phyloP scores from a whole-genome alignment of 192 early-diverging fungal genomes.

The Podila minutissima region DNA sequence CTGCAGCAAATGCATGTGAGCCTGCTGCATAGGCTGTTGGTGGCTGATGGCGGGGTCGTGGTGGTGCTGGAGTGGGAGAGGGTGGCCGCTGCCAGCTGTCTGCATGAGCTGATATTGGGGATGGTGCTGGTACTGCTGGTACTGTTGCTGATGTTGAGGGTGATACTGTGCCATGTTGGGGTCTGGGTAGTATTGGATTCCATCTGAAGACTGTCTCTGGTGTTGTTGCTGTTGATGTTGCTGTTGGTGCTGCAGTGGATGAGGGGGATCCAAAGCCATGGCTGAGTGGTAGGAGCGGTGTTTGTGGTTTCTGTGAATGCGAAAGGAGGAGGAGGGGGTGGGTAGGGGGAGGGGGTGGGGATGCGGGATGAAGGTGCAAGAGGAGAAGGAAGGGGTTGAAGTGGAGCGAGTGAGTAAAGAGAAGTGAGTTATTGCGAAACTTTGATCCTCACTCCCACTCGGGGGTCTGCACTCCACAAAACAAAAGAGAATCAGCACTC shows the following conservation, averaged over 20 bases:
- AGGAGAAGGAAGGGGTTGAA: neutral
- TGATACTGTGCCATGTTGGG: slow-evolving; percentile 1
- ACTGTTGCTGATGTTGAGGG: slow-evolving; percentile 16
- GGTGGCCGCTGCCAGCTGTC: slow-evolving; percentile 6
- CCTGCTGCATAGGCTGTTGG: slow-evolving; percentile 43
- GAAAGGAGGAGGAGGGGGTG: too few relatives aligned
- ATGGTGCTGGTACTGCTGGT: slow-evolving; percentile 20
- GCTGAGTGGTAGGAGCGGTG: neutral
- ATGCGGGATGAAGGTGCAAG: neutral
- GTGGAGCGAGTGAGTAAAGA: neutral
- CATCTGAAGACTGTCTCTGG: slow-evolving; percentile 15
- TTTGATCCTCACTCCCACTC: too few relatives aligned
- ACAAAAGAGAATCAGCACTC: neutral
- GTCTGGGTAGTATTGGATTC: slow-evolving; percentile 1
- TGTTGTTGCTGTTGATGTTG: neutral
- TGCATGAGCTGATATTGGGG: slow-evolving; percentile 25
- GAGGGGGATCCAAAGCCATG: neutral
- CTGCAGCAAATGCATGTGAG: slow-evolving; percentile 41
- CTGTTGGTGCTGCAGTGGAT: neutral
- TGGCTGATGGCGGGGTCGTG: slow-evolving; percentile 22
- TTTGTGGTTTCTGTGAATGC: neutral
- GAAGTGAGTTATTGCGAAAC: too few relatives aligned
- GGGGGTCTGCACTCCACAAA: neutral
- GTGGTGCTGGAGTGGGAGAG: slow-evolving; percentile 30
- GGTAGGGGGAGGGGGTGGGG: neutral